A percentile compares a stretch with the other conserved stretches of the same genome.
These are phyloP conservation scores for Mortierella sp. DNA, from an alignment of 371 early-diverging fungal species.

Conservation along the genomic window DNA sequence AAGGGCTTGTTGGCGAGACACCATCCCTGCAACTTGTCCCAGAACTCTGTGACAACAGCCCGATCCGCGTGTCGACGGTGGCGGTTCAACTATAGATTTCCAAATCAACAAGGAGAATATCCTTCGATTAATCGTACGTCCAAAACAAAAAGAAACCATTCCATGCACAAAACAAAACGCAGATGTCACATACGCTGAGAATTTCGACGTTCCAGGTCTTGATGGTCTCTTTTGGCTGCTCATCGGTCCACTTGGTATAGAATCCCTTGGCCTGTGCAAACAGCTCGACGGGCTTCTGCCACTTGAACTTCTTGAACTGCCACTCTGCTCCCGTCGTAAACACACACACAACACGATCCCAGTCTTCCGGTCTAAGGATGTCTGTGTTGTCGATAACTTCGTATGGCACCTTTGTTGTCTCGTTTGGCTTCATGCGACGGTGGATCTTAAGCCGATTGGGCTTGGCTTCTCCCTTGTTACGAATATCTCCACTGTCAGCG, in stretches of 20 bases:
- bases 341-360: slow-evolving; percentile 91
- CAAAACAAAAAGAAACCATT: neutral
- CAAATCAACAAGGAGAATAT: neutral
- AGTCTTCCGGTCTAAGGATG: slow-evolving; percentile 78
- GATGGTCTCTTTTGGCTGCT: slow-evolving; percentile 69
- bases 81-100: slow-evolving; percentile 72
- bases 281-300: slow-evolving; percentile 84
- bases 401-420: slow-evolving; percentile 64
- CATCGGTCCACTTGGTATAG: slow-evolving; percentile 85
- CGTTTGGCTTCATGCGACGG: slow-evolving; percentile 63
- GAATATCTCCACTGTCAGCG: slow-evolving; percentile 72
- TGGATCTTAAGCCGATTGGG: slow-evolving; percentile 73
- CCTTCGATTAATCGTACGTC: too few relatives aligned
- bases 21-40: slow-evolving; percentile 80
- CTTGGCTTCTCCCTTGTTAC: slow-evolving; percentile 76
- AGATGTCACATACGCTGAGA: slow-evolving; percentile 66
- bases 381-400: slow-evolving; percentile 81
- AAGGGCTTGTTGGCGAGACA: slow-evolving; percentile 71
- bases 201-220: slow-evolving; percentile 81
- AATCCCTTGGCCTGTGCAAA: slow-evolving; percentile 87
- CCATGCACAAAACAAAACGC: neutral
- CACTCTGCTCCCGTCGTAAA: slow-evolving; percentile 91
- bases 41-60: slow-evolving; percentile 82
- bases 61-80: slow-evolving; percentile 81
- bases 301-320: slow-evolving; percentile 96